Conservation (phyloP, 192 early-diverging fungal species). For the Coemansia reversa region DNA sequence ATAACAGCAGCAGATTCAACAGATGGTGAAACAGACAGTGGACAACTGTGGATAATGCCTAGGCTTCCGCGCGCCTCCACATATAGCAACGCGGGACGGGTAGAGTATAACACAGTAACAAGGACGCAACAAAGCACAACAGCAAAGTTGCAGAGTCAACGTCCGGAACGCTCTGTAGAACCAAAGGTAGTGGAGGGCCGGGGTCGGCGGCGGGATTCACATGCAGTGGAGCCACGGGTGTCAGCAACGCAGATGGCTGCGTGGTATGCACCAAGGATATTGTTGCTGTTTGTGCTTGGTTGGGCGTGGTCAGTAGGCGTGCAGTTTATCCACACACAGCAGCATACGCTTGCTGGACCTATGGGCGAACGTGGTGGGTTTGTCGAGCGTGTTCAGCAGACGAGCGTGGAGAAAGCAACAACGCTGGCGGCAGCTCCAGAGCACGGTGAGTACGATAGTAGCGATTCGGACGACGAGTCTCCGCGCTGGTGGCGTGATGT, state of each 20-base stretch:
- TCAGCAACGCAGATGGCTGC: conserved; percentile 28
- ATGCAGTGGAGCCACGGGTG: conserved; percentile 10
- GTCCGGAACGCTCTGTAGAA: background rate
- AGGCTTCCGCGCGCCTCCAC: conserved; percentile 25
- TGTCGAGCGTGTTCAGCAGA: background rate
- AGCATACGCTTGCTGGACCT: conserved; percentile 6
- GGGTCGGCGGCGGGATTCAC: background rate
- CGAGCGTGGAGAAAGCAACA: conserved; percentile 3
- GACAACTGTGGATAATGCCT: conserved; percentile 51
- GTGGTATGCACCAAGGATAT: conserved; percentile 41
- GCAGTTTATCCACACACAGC: conserved; percentile 48
- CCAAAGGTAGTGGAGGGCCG: conserved; percentile 1
- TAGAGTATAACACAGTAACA: conserved; percentile 1
- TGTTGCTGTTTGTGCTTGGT: conserved; percentile 43
- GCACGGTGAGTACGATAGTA: background rate
- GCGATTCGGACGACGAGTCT: background rate
- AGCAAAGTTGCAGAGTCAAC: background rate
- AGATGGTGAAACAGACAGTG: conserved; percentile 29
- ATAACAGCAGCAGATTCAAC: conserved; percentile 8
- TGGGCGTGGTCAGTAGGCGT: conserved; percentile 48
- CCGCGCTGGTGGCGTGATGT: conserved; percentile 1
- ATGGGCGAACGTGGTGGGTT: background rate
- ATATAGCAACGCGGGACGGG: conserved; percentile 3
- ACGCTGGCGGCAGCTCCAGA: background rate
- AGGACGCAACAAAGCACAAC: background rate